Conservation (phyloP, 495 filamentous ascomycete species). For the Penicillium maclennaniae region DNA sequence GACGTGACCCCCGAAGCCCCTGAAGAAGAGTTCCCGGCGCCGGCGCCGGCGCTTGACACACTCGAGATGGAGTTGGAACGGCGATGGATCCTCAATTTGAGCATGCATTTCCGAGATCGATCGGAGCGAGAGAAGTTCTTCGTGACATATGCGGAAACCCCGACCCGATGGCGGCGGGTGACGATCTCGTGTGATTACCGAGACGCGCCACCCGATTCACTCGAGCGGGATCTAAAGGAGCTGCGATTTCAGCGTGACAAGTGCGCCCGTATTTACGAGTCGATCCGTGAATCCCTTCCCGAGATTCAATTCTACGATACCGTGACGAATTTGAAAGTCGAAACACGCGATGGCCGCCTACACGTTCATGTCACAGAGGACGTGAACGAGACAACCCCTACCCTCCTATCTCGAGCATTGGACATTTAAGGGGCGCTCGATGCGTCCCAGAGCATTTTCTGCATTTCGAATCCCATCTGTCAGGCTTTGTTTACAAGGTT, state of each 20-base stretch:
- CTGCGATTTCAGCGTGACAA: slow-evolving; percentile 89
- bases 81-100: slow-evolving; percentile 94
- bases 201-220: slow-evolving; percentile 69
- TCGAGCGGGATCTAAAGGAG: slow-evolving; percentile 76
- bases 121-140: slow-evolving; percentile 98
- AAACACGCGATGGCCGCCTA: slow-evolving; percentile 82
- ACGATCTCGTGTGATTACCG: slow-evolving; percentile 96
- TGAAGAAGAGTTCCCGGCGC: slow-evolving; percentile 13
- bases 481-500: slow-evolving; percentile 97
- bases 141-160: slow-evolving; percentile 82
- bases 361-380: slow-evolving; percentile 99
- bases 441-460: slow-evolving; percentile 68
- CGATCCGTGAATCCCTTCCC: slow-evolving; percentile 83
- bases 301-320: slow-evolving; percentile 95
- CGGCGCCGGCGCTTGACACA: slow-evolving; percentile 42
- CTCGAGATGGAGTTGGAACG: slow-evolving; percentile 79
- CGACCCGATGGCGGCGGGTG: slow-evolving; percentile 77
- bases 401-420: slow-evolving; percentile 68
- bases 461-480: slow-evolving; percentile 86
- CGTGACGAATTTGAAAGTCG: slow-evolving; percentile 92
- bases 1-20: slow-evolving; percentile 25
- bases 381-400: slow-evolving; percentile 93
- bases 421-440: slow-evolving; percentile 64
- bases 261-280: slow-evolving; percentile 90
- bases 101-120: slow-evolving; percentile 96